phyloP scores from a whole-genome alignment of 768 basidiomycete species.

The Ramaria rubella region DNA sequence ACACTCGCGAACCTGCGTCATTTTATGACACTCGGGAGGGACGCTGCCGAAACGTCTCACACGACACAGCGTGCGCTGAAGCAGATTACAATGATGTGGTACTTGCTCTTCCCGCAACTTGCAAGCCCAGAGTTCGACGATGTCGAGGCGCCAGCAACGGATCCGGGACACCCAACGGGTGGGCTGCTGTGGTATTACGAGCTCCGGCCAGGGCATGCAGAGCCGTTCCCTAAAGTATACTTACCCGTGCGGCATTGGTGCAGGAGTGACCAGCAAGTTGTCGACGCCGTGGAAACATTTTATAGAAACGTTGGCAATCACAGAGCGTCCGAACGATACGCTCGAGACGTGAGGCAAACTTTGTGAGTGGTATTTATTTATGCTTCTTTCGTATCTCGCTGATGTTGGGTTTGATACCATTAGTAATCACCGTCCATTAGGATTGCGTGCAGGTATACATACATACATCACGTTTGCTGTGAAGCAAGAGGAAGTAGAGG shows the following conservation, averaged over 20 bases:
- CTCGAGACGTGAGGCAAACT: conserved; percentile 2
- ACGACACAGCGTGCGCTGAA: background rate
- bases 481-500: background rate
- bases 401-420: background rate
- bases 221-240: conserved; percentile 8
- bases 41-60: background rate
- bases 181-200: conserved; percentile 8
- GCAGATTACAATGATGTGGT: conserved; percentile 2
- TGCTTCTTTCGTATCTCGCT: background rate
- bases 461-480: conserved; percentile 7
- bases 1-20: conserved; percentile 1
- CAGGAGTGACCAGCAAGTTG: conserved; percentile 1
- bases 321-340: background rate
- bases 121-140: background rate
- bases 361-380: background rate
- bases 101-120: conserved; percentile 3
- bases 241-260: conserved; percentile 5
- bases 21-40: conserved; percentile 2
- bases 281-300: background rate
- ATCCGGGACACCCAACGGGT: conserved; percentile 3
- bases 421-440: conserved; percentile 1
- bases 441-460: conserved; percentile 1
- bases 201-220: background rate
- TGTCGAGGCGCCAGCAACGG: background rate
- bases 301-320: background rate